phyloP scores from a whole-genome alignment of 1,139 yeast genomes.

The Saccharomycopsis hybrid region DNA sequence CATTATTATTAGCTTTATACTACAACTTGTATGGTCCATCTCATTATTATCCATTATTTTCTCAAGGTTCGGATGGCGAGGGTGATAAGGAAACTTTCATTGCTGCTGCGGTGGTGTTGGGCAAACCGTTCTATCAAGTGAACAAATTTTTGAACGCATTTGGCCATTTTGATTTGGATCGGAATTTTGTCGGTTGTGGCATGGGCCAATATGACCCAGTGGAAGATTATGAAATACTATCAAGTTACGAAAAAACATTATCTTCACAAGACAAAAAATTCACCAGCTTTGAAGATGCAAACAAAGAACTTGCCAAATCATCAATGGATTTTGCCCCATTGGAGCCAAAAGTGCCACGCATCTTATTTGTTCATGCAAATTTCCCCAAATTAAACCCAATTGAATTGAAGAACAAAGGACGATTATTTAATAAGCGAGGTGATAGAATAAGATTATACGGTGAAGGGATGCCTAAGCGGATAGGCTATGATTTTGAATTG shows the following conservation, averaged over 20 bases:
- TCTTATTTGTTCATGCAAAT: constrained; percentile 59
- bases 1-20: constrained; percentile 62
- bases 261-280: constrained; percentile 15
- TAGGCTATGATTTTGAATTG: constrained; percentile 55
- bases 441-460: constrained; percentile 48
- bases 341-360: constrained; percentile 32
- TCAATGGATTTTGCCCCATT: not conserved
- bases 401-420: constrained; percentile 36
- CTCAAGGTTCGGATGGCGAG: constrained; percentile 83
- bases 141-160: constrained; percentile 47
- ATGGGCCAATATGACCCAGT: constrained; percentile 72
- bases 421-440: constrained; percentile 37
- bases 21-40: constrained; percentile 77
- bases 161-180: constrained; percentile 41
- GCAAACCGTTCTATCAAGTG: constrained; percentile 63
- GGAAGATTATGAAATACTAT: constrained; percentile 40
- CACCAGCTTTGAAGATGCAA: constrained; percentile 17
- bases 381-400: constrained; percentile 61
- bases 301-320: constrained; percentile 8
- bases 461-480: constrained; percentile 42
- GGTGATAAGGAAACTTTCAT: constrained; percentile 88
- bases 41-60: constrained; percentile 73
- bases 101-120: constrained; percentile 67
- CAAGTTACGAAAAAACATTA: constrained; percentile 19
- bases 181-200: constrained; percentile 52